These are phyloP conservation scores for Orbilia quercus DNA, from an alignment of 2,329 filamentous ascomycete genomes.

Conservation along the genomic window DNA sequence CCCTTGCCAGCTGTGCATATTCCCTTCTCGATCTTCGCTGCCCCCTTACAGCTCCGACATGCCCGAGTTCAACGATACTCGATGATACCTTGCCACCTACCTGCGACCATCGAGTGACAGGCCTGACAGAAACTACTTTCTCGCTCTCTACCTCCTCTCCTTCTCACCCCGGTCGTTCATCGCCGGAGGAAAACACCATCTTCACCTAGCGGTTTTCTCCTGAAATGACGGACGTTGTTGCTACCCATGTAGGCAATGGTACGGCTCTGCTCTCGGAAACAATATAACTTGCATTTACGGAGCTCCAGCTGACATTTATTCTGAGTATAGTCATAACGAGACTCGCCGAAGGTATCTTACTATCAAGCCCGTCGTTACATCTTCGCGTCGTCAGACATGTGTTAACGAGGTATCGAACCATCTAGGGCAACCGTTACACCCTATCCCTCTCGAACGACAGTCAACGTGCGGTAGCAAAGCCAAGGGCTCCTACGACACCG, in stretches of 20 bases:
- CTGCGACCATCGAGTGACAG: constrained; percentile 35
- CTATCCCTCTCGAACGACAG: constrained; percentile 44
- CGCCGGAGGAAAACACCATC: constrained; percentile 31
- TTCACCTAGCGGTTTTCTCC: constrained; percentile 16
- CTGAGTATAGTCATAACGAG: constrained; percentile 34
- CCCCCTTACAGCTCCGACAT: constrained; percentile 46
- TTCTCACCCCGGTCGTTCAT: constrained; percentile 26
- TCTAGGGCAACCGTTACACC: constrained; percentile 31
- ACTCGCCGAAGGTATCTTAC: constrained; percentile 42
- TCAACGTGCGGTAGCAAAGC: constrained; percentile 58
- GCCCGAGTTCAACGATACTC: constrained; percentile 49
- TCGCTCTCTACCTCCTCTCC: neutral
- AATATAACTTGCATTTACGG: neutral
- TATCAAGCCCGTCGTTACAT: neutral
- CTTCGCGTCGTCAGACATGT: neutral
- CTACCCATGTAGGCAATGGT: constrained; percentile 52
- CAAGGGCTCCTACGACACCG: constrained; percentile 68
- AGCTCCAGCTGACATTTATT: constrained; percentile 29
- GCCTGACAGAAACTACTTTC: neutral
- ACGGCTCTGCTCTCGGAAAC: neutral
- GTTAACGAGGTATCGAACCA: constrained; percentile 15
- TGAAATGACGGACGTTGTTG: constrained; percentile 55
- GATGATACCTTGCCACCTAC: constrained; percentile 39
- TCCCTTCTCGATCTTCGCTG: constrained; percentile 6
- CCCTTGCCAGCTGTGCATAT: constrained; percentile 9